Conservation (phyloP, 1,139 yeast genomes). For the Magnusiomyces ingens region DNA sequence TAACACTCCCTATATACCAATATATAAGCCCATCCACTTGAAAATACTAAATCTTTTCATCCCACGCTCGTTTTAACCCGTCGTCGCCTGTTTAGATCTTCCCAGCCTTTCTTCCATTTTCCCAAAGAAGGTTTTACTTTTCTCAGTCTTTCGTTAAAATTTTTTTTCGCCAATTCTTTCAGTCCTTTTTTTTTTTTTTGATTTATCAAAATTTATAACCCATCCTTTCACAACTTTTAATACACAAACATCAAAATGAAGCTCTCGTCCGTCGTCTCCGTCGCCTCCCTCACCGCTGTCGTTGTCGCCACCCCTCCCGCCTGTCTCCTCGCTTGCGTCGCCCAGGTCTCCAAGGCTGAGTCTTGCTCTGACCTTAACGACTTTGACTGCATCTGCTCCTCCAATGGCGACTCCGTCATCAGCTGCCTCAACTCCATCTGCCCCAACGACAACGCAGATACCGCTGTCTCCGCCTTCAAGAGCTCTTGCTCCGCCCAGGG, state of each 20-base stretch:
- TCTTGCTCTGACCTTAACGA: constrained; percentile 56
- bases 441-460: constrained; percentile 51
- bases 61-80: no score
- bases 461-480: constrained; percentile 54
- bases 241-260: constrained; percentile 17
- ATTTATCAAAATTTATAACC: no score
- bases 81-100: no score
- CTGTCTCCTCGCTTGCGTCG: constrained; percentile 81
- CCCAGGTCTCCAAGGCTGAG: constrained; percentile 53
- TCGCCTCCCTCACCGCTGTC: constrained; percentile 36
- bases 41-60: no score
- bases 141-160: no score
- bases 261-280: constrained; percentile 44
- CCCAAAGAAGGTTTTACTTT: no score
- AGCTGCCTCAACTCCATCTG: constrained; percentile 58
- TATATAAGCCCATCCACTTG: no score
- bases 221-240: no score
- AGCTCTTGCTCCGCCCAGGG: constrained; percentile 26
- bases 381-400: constrained; percentile 58
- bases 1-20: no score
- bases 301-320: constrained; percentile 70
- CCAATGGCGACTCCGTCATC: constrained; percentile 45
- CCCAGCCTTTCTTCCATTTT: no score
- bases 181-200: no score
- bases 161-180: no score